Base-by-base conservation (phyloP, 2,329 filamentous ascomycete species). In the Didymellaceae sp. region DNA sequence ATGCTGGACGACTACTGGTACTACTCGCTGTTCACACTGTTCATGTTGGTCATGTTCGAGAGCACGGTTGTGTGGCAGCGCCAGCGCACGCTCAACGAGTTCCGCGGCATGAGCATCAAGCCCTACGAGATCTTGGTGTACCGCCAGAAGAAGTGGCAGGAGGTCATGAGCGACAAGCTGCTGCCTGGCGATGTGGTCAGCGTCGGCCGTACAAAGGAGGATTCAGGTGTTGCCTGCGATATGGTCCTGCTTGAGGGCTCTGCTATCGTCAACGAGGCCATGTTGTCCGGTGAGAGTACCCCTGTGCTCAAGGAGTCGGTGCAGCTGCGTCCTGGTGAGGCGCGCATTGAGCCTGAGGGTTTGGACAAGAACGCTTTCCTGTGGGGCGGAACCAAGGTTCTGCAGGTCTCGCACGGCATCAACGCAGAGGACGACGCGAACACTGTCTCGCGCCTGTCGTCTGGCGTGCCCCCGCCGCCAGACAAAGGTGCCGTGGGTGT, bases 1-100 rank as follows among this genome's bases (percentile, higher is more conserved):
- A 90, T 97, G 86, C 79, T 99, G 70, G 94, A 99, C 70, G 95
- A 99, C 77, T 99, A 97, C 78, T 99, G 95, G 94, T 99, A 99
- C 80, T 99, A 99, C 78, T 97, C 94, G 55, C 84, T 99, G 16
- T 99, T 99, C 76, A 99, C 95, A 0, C 86, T 99, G 17, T 92
- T 97, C 78, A 99, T 99, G 95, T 85, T 99, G 47, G 91, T 99
- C 61, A 87, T 86, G 52, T 99, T 99, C 65, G 94, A 99, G 79
- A 97, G 92, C 74, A 99, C 94, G 2, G 95, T 99, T 28, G 95
- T 99, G 13, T 99, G 94, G 95, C 94, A 99, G 78, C 87, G 94
- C 54, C 94, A 99, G 82, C 85, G 93, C 62, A 99, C 95, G 2
- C 77, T 99, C 60, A 95, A 84, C 69, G 94, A 99, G 76, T 99